A percentile compares a stretch with the other conserved stretches of the same genome.
Conservation (phyloP, 805 yeast genomes). For the Ogataea zsoltii region DNA sequence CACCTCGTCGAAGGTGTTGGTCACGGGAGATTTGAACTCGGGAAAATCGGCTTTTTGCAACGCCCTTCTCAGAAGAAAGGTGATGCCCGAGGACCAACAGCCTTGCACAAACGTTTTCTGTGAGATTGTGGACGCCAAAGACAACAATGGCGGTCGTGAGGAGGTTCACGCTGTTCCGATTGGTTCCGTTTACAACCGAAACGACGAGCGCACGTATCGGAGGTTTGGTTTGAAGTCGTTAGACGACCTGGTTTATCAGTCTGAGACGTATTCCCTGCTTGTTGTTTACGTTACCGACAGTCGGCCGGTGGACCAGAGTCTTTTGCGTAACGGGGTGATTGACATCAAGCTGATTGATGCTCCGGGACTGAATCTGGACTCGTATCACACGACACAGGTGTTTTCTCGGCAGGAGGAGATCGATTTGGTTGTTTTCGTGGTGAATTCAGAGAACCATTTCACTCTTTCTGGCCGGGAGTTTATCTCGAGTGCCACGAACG, state of each 20-base stretch:
- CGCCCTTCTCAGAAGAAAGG: constrained; percentile 71
- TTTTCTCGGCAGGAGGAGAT: constrained; percentile 96
- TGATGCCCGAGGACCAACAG: constrained; percentile 94
- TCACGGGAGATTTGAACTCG: constrained; percentile 95
- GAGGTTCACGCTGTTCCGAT: constrained; percentile 90
- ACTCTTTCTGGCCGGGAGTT: constrained; percentile 94
- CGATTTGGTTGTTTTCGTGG: constrained; percentile 93
- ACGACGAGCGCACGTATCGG: constrained; percentile 67
- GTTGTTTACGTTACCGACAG: constrained; percentile 82
- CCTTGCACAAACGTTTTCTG: constrained; percentile 97
- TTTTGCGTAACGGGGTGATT: constrained; percentile 85
- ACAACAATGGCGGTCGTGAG: constrained; percentile 66
- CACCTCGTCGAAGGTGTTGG: constrained; percentile 88
- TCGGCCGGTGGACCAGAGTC: constrained; percentile 64
- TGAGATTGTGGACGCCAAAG: constrained; percentile 84
- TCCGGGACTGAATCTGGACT: constrained; percentile 93
- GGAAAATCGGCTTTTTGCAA: constrained; percentile 97
- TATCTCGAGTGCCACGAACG: constrained; percentile 85
- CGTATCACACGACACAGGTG: constrained; percentile 90
- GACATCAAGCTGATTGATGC: constrained; percentile 95
- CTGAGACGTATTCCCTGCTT: constrained; percentile 69
- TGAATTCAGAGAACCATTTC: constrained; percentile 93
- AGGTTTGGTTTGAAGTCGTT: constrained; percentile 54
- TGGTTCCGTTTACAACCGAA: constrained; percentile 49
- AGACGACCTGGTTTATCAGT: constrained; percentile 68